Evolutionary conservation across 1,284 basidiomycete species (phyloP).

Genomic region (Anthracocystis walkeri): DNA sequence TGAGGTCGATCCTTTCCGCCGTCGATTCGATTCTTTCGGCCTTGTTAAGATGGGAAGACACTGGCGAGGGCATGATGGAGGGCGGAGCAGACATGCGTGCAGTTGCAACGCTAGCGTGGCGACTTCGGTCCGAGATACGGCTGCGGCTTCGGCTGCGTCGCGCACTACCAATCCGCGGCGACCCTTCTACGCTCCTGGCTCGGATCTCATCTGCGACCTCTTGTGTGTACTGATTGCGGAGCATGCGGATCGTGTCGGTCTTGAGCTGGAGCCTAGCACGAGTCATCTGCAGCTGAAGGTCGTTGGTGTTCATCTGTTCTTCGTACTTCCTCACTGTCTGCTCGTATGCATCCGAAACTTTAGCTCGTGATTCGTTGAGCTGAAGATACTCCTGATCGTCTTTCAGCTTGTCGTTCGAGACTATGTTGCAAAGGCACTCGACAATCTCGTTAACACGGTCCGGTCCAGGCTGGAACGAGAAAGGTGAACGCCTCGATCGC

Average conservation of each 20-base stretch:
- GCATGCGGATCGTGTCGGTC: conserved; percentile 14
- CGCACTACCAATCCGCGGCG: conserved; percentile 9
- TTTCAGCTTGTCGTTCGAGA: conserved; percentile 12
- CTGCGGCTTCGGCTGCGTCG: conserved; percentile 18
- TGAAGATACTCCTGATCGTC: conserved; percentile 1
- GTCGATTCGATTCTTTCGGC: conserved; percentile 6
- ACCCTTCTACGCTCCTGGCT: neutral
- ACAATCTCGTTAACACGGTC: neutral
- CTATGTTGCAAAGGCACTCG: conserved; percentile 8
- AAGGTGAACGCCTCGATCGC: neutral
- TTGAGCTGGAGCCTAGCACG: conserved; percentile 1
- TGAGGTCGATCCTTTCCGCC: conserved; percentile 7
- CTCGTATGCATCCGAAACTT: neutral
- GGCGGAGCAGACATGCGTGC: neutral
- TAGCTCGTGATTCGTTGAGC: neutral
- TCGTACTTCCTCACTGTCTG: neutral
- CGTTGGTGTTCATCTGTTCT: neutral
- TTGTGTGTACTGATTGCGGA: conserved; percentile 1
- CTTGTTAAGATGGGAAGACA: conserved; percentile 2
- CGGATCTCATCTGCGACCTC: neutral
- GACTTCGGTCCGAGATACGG: neutral
- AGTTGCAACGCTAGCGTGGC: too few species aligned
- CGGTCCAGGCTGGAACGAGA: neutral
- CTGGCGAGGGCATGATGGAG: neutral
- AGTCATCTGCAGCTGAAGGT: neutral